Percentiles rank a stretch among this genome's conserved stretches.
Evolutionary conservation across 345 rosid species (phyloP).

Genomic region (Pugionium cornutum): DNA sequence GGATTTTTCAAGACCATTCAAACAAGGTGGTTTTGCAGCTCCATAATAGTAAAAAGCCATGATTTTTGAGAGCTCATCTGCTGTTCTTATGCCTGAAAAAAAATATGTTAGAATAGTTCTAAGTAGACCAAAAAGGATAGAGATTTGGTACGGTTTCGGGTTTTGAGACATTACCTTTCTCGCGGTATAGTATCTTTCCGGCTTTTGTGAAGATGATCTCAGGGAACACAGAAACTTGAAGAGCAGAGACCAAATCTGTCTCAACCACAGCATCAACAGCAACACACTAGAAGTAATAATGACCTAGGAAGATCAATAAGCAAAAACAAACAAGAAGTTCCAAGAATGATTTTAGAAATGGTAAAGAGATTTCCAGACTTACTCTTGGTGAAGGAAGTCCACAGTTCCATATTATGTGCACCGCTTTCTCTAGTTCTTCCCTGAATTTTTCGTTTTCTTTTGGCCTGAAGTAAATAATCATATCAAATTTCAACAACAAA

Average conservation of each 20-base stretch:
- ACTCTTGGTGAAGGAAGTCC: constrained; percentile 91
- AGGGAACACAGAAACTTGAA: constrained; percentile 64
- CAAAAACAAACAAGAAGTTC: background rate
- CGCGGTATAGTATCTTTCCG: constrained; percentile 81
- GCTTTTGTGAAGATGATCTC: constrained; percentile 83
- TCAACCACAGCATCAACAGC: constrained; percentile 83
- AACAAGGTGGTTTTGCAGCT: constrained; percentile 76
- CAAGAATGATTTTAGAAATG: background rate
- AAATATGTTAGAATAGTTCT: background rate
- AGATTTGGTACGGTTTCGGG: background rate
- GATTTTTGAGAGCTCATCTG: constrained; percentile 77
- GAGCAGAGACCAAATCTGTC: constrained; percentile 68
- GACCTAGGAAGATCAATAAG: constrained; percentile 14
- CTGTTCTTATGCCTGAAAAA: constrained; percentile 57
- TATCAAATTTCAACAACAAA: constrained; percentile 19
- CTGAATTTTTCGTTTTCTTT: constrained; percentile 64
- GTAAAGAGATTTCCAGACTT: constrained; percentile 33
- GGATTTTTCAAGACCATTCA: constrained; percentile 37
- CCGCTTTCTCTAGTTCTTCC: constrained; percentile 75
- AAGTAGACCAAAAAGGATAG: background rate
- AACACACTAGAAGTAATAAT: constrained; percentile 56
- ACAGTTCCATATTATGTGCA: constrained; percentile 91
- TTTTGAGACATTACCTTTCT: constrained; percentile 53
- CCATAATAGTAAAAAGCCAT: constrained; percentile 94
- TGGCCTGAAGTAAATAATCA: constrained; percentile 49